Percentiles rank a stretch among this genome's conserved stretches.
These are phyloP conservation scores for Apiospora pterosperma DNA, from an alignment of 2,329 filamentous ascomycete species.

Conservation along the genomic window DNA sequence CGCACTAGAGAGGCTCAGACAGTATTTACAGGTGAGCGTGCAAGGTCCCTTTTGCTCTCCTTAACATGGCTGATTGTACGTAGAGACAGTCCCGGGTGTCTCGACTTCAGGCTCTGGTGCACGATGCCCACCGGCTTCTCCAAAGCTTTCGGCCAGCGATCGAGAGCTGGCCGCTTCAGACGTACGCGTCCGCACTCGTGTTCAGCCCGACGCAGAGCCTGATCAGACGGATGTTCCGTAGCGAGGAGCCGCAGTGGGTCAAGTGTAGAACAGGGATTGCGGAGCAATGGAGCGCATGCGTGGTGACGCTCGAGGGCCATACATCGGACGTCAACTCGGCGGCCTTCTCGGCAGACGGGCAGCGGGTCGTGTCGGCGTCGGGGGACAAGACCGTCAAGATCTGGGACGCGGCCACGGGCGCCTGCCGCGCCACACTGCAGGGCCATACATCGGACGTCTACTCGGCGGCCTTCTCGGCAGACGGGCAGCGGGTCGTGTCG, in stretches of 20 bases:
- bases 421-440: background rate
- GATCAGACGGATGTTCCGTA: slow-evolving; percentile 13
- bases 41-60: background rate
- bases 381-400: background rate
- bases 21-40: slow-evolving; percentile 3
- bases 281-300: slow-evolving; percentile 5
- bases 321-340: background rate
- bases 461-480: background rate
- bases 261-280: slow-evolving; percentile 7
- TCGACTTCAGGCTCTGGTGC: slow-evolving; percentile 13
- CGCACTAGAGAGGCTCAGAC: slow-evolving; percentile 16
- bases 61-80: background rate
- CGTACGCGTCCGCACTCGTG: slow-evolving; percentile 28
- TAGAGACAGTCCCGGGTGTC: background rate
- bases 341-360: slow-evolving; percentile 2
- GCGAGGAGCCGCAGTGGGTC: slow-evolving; percentile 16
- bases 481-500: background rate
- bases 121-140: slow-evolving; percentile 28
- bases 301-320: slow-evolving; percentile 19
- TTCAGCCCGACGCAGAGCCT: slow-evolving; percentile 26
- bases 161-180: slow-evolving; percentile 26
- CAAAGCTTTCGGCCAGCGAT: slow-evolving; percentile 21
- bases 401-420: background rate
- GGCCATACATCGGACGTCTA: background rate
- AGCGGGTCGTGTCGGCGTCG: background rate